Conservation (phyloP, 1,284 basidiomycete species). For the Pholiota adiposa region DNA sequence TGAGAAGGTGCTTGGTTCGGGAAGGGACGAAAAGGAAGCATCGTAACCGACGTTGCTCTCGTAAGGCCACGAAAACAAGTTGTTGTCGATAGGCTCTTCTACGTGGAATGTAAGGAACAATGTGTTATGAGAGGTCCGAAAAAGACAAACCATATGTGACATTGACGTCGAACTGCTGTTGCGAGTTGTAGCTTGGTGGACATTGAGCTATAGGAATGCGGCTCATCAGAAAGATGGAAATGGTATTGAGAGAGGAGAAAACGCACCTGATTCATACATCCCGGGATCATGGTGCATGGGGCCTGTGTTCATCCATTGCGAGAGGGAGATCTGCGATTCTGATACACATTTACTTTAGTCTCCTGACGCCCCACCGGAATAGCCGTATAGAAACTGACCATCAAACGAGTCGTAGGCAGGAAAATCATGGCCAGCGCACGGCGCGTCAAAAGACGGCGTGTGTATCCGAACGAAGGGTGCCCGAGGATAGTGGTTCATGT, state of each 20-base stretch:
- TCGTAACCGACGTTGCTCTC: slow-evolving; percentile 25
- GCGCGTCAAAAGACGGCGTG: slow-evolving; percentile 22
- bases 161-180: slow-evolving; percentile 16
- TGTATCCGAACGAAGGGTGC: slow-evolving; percentile 26
- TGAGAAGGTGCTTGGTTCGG: slow-evolving; percentile 21
- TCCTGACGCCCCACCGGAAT: background rate
- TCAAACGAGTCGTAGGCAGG: slow-evolving; percentile 22
- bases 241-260: background rate
- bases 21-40: slow-evolving; percentile 23
- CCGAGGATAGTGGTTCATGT: slow-evolving; percentile 22
- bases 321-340: slow-evolving; percentile 23
- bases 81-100: slow-evolving; percentile 28
- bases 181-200: slow-evolving; percentile 23
- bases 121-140: background rate
- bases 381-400: slow-evolving; percentile 16
- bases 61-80: slow-evolving; percentile 29
- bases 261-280: slow-evolving; percentile 28
- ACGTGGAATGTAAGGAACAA: slow-evolving; percentile 3
- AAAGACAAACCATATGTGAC: slow-evolving; percentile 15
- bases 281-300: slow-evolving; percentile 27
- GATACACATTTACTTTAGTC: background rate
- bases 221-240: slow-evolving; percentile 2
- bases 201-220: slow-evolving; percentile 20
- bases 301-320: slow-evolving; percentile 28
- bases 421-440: slow-evolving; percentile 16